These are phyloP conservation scores for Parsonsia alboflavescens DNA, from an alignment of 257 asterid genomes.

Conservation along the genomic window DNA sequence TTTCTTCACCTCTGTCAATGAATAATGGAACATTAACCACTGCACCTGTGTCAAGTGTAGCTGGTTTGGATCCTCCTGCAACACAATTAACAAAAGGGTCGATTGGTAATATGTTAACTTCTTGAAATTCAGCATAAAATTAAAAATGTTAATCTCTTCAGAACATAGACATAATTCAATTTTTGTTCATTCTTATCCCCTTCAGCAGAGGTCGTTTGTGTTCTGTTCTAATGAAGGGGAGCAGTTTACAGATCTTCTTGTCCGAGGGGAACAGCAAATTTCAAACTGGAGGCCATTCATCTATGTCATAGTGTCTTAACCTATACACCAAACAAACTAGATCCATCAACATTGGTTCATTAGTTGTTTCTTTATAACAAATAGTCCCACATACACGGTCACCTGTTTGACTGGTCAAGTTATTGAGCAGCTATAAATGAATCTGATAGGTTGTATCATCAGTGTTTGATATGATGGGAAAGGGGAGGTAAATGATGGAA, in stretches of 20 bases:
- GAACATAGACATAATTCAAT: neutral
- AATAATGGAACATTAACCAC: conserved; percentile 83
- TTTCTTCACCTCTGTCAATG: conserved; percentile 53
- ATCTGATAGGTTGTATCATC: neutral
- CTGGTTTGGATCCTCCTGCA: conserved; percentile 95
- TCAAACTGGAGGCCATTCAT: neutral
- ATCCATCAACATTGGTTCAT: neutral
- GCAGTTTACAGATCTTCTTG: neutral
- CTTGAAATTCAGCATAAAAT: neutral
- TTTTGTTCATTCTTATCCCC: neutral
- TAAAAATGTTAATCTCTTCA: neutral
- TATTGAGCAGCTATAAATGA: conserved; percentile 3
- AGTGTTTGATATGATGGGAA: neutral
- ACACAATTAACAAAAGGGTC: conserved; percentile 12
- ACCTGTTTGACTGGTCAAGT: neutral
- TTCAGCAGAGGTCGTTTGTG: neutral
- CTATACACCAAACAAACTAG: neutral
- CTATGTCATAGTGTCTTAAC: neutral
- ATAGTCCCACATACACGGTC: neutral
- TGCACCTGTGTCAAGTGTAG: conserved; percentile 87
- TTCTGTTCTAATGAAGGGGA: neutral
- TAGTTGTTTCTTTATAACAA: neutral
- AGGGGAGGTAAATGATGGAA: neutral
- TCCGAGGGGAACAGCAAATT: neutral
- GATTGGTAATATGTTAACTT: neutral